Conservation (phyloP, 2,329 filamentous ascomycete species). For the Colletotrichum acutatum region DNA sequence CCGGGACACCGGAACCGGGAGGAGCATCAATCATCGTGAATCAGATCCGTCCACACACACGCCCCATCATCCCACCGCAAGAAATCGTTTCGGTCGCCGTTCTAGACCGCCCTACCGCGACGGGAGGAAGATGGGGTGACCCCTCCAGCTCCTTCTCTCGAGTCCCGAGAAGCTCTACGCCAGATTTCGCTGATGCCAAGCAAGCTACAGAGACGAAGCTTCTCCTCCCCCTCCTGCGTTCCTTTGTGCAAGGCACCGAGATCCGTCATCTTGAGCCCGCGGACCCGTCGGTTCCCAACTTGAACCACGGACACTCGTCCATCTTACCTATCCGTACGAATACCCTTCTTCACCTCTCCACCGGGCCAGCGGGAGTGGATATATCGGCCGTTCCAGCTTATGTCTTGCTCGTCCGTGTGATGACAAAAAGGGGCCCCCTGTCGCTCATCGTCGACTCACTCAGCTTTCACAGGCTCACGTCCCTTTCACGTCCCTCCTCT, state of each 20-base stretch:
- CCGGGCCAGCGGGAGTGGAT: slow-evolving; percentile 16
- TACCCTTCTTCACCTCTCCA: not conserved
- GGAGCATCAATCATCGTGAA: not conserved
- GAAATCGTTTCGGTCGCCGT: not conserved
- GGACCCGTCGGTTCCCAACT: not conserved
- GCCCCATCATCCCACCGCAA: not conserved
- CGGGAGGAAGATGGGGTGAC: slow-evolving; percentile 2
- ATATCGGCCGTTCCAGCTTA: slow-evolving; percentile 32
- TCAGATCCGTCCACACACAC: not conserved
- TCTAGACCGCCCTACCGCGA: slow-evolving; percentile 9
- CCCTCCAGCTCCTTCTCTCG: not conserved
- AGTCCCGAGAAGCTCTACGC: not conserved
- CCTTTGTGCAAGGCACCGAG: not conserved
- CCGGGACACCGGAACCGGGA: slow-evolving; percentile 22
- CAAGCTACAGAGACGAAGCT: not conserved
- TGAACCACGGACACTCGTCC: not conserved
- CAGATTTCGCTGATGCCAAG: not conserved
- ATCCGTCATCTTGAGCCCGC: slow-evolving; percentile 11
- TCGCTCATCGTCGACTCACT: not conserved
- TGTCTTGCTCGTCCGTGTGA: slow-evolving; percentile 24
- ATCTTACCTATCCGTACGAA: not conserved
- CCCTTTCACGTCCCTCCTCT: not conserved
- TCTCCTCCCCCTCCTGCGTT: not conserved
- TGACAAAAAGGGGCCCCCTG: slow-evolving; percentile 22
- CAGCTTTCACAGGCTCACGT: not conserved